These are phyloP conservation scores for Phialocephala sp. DNA, from an alignment of 2,329 filamentous ascomycete species.

Conservation along the genomic window DNA sequence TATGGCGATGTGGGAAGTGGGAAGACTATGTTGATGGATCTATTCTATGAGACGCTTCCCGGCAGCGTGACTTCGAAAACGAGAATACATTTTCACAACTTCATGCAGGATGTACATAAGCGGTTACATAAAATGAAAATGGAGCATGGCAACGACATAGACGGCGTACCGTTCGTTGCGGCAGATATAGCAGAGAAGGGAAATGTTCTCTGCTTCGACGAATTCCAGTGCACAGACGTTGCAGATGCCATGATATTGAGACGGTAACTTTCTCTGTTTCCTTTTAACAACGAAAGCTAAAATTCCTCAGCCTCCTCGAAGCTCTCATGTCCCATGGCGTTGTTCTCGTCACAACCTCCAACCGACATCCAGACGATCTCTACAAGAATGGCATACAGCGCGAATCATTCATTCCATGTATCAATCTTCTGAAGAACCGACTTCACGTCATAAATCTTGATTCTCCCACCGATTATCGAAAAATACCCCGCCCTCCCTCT, in stretches of 20 bases:
- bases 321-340: constrained; percentile 95
- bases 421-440: constrained; percentile 83
- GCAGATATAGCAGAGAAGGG: constrained; percentile 89
- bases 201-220: constrained; percentile 94
- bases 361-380: constrained; percentile 92
- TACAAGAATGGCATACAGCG: constrained; percentile 99
- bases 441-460: constrained; percentile 93
- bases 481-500: constrained; percentile 89
- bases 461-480: constrained; percentile 95
- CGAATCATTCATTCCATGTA: constrained; percentile 93
- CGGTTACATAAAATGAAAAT: constrained; percentile 90
- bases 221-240: constrained; percentile 98
- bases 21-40: constrained; percentile 99
- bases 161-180: constrained; percentile 89
- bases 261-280: constrained; percentile 52
- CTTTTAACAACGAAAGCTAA: not conserved
- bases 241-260: constrained; percentile 98
- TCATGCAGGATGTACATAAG: constrained; percentile 98
- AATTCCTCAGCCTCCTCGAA: constrained; percentile 70
- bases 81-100: constrained; percentile 98
- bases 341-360: constrained; percentile 93
- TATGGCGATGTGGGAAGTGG: constrained; percentile 96
- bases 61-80: constrained; percentile 80
- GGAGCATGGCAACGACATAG: constrained; percentile 85
- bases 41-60: constrained; percentile 94